Evolutionary conservation across 306 rosid genomes (phyloP), one percentile per base, ranked within the genome.

Genomic region (Echinosophora koreensis): DNA sequence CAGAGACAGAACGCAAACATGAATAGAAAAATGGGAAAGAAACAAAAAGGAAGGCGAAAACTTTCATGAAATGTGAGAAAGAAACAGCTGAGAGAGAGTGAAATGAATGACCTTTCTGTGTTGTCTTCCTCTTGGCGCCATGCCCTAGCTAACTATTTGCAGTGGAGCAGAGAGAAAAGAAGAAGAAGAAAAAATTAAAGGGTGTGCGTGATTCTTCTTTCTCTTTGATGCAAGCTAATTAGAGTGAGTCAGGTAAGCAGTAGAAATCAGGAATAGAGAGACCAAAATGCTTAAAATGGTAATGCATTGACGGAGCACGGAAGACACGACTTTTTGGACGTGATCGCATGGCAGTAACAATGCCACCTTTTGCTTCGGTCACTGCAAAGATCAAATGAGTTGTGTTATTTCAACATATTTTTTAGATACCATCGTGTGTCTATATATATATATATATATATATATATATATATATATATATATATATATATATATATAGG

Each of bases 111-210:
- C 83, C 81, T 44, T 41, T 78, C 55, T 41, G 59, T 3, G 58
- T 11, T 9, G 5, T 41, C 77, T 47, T 52, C 69, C 2, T 60
- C 86, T 73, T 12, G 83, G 32, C 8, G 77, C 63, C 86, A 82
- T 82, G 35, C 34, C n/a, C 13, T 28, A 59, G 65, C 6, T 15
- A 34, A 14, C 51, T 73, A 63, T 15, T 73, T 37, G 32, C 32
- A 30, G 3, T 3, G 32, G 32, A 47, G 8, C 1, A 8, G 14
- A 49, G n/a, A 32, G 12, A 44, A 30, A 0, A 9, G 4, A 8
- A 8, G 15, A 1, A 51, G 17, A 51, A n/a, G 9, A 18, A 49
- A 6, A 7, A 50, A n/a, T n/a, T n/a, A 35, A 2, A 14, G 54
- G 54, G 17, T 2, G 14, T 6, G 42, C 9, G 42, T 6, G 42